Evolutionary conservation across 2,329 filamentous ascomycete genomes (phyloP), one percentile per base, ranked within the genome.

Genomic region (Ceratocystis papillata): DNA sequence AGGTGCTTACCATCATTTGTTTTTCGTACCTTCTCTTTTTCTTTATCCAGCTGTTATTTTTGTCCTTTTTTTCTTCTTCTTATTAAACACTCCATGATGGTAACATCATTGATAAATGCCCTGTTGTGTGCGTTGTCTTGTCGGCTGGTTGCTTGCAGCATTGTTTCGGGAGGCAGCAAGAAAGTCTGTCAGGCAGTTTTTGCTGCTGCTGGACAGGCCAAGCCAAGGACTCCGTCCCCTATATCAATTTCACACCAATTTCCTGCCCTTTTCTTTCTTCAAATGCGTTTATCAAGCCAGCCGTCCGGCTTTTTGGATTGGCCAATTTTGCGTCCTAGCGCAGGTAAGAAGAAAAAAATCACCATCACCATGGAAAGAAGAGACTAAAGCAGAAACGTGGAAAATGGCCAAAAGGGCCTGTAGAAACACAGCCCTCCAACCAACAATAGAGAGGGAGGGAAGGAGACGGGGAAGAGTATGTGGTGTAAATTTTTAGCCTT

Each of bases 401-500:
- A 20, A n/a, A 59, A 15, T 33, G n/a, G 20, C 17, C 17, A 62
- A 62, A 28, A 46, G 37, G 22, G n/a, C 33, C 33, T 28, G n/a
- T 59, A 59, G 55, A 59, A 33, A 59, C 55, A 59, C 55, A 59
- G 55, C 55, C 55, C 28, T 59, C 55, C 33, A 17, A 57, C 53
- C 30, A 17, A 37, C 55, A 37, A 37, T 59, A 53, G 3, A 53
- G 30, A 59, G 55, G 33, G 20, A 60, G 20, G 33, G n/a, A 44
- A 22, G 3, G 20, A 8, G 10, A 25, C 10, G 25, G 55, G 28
- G 12, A 59, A 59, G 55, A 59, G 28, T 41, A 25, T n/a, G 12
- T 25, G 55, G 55, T 59, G 55, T 37, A 25, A 37, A 37, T n/a
- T 59, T 59, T 59, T 37, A 37, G 55, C 12, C 55, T 30, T 25